Base-by-base conservation (phyloP, 345 rosid species). In the Murraya paniculata region DNA sequence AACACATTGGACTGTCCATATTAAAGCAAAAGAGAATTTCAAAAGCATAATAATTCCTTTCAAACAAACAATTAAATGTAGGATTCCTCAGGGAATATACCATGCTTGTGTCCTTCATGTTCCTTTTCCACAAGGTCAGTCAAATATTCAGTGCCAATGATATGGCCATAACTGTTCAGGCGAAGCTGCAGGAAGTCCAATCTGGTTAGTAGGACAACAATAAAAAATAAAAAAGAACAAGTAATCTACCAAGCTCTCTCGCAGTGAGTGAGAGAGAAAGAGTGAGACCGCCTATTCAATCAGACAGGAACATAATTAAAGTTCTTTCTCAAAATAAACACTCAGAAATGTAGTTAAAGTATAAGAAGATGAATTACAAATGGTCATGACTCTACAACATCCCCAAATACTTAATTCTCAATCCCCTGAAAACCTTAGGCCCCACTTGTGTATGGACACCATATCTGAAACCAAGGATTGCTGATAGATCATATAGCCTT, bases 71-170 rank as follows among this genome's bases (percentile, higher is more conserved):
- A 67, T 14, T 38, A 4, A 50, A 21, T 41, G 65, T 22, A 28
- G 1, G 53, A 64, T 39, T 56, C 67, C 39, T 71, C 33, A 28
- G 79, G 57, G 62, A 68, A n/a, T 48, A 68, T 94, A 97, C 98
- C 98, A 83, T 91, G 98, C 22, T 89, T 87, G 81, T 91, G 90
- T 83, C 74, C 61, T 56, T 80, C 84, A 82, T 91, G 94, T 78
- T 90, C 97, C 85, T 90, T 91, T 82, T 97, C 98, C 48, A 97
- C 98, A 80, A 97, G 98, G 84, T 97, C 98, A 61, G 97, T 90
- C 77, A 97, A 64, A 85, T 87, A 94, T 81, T 97, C 98, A 16
- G 98, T 91, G 87, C 98, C 99, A 82, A 92, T 86, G 68, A 94
- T 87, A 77, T 94, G 97, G 73, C 98, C 98, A 83, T 88, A 70